Conservation (phyloP, 2,329 filamentous ascomycete species). For the Botryotinia narcissicola region DNA sequence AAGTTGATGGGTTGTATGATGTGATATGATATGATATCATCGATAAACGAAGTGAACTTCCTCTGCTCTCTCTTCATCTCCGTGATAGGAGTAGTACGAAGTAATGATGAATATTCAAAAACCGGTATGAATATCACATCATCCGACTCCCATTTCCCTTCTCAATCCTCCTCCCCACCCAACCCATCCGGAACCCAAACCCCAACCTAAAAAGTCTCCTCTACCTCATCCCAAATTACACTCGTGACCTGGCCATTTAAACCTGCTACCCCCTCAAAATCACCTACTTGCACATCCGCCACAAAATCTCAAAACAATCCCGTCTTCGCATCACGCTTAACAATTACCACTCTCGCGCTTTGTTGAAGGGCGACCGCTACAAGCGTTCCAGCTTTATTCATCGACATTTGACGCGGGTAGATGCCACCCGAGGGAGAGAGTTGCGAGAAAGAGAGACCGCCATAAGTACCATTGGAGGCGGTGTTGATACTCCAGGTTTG, state of each 20-base stretch:
- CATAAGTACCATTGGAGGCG: slow-evolving; percentile 44
- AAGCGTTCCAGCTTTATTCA: slow-evolving; percentile 46
- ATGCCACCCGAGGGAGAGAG: slow-evolving; percentile 46
- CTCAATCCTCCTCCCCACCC: neutral
- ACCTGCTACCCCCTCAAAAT: neutral
- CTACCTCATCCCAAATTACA: slow-evolving; percentile 36
- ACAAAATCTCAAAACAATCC: slow-evolving; percentile 42
- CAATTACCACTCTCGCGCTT: slow-evolving; percentile 43
- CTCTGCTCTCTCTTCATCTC: no score
- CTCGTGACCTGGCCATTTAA: slow-evolving; percentile 32
- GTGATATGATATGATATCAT: no score
- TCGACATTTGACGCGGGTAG: slow-evolving; percentile 47
- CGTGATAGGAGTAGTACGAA: no score
- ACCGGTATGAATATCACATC: neutral
- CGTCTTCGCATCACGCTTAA: slow-evolving; percentile 42
- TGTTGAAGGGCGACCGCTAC: slow-evolving; percentile 48
- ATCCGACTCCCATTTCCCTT: neutral
- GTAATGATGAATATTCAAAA: no score
- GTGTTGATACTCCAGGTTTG: slow-evolving; percentile 58
- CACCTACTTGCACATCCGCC: slow-evolving; percentile 25
- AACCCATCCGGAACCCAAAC: neutral
- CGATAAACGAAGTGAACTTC: no score
- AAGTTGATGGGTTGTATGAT: no score
- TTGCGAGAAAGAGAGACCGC: slow-evolving; percentile 44
- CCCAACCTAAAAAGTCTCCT: neutral